Conservation (phyloP, 352 stramenopile genomes). For the Pilasporangium apinafurcum region DNA sequence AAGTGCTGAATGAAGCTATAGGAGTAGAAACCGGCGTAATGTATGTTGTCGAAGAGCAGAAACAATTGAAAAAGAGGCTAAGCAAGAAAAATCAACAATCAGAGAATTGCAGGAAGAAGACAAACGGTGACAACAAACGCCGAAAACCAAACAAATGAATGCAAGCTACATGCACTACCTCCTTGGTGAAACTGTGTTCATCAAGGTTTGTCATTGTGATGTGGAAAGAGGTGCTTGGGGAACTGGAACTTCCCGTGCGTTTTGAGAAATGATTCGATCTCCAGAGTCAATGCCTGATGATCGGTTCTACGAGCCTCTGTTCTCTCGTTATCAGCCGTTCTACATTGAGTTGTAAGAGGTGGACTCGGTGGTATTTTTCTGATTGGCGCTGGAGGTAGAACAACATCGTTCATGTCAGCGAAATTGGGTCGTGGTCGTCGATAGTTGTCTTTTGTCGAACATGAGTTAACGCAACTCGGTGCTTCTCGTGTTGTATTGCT, state of each 20-base stretch:
- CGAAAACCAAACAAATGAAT: slow-evolving; percentile 2
- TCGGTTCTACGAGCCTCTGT: slow-evolving; percentile 8
- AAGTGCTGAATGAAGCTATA: slow-evolving; percentile 50
- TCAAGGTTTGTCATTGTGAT: slow-evolving; percentile 8
- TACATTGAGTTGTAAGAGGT: too few species aligned
- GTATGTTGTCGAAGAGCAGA: slow-evolving; percentile 68
- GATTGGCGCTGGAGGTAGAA: too few species aligned
- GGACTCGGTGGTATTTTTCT: too few species aligned
- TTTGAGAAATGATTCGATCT: slow-evolving; percentile 19
- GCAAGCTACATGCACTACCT: not conserved
- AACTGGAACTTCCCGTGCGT: slow-evolving; percentile 28
- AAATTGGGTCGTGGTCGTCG: too few species aligned
- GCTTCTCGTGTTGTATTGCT: too few species aligned
- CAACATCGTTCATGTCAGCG: too few species aligned
- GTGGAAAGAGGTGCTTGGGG: slow-evolving; percentile 20
- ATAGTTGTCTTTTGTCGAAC: too few species aligned
- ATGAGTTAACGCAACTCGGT: too few species aligned
- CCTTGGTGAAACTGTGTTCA: too few species aligned
- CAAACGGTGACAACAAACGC: not conserved
- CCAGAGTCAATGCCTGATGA: slow-evolving; percentile 9
- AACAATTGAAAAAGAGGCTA: slow-evolving; percentile 17
- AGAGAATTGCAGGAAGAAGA: not conserved
- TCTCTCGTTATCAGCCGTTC: too few species aligned
- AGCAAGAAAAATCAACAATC: slow-evolving; percentile 16
- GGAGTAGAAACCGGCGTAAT: slow-evolving; percentile 56